Evolutionary conservation across 2,329 filamentous ascomycete species (phyloP), one percentile per base, ranked within the genome.

Genomic region (Blastomyces gilchristii): DNA sequence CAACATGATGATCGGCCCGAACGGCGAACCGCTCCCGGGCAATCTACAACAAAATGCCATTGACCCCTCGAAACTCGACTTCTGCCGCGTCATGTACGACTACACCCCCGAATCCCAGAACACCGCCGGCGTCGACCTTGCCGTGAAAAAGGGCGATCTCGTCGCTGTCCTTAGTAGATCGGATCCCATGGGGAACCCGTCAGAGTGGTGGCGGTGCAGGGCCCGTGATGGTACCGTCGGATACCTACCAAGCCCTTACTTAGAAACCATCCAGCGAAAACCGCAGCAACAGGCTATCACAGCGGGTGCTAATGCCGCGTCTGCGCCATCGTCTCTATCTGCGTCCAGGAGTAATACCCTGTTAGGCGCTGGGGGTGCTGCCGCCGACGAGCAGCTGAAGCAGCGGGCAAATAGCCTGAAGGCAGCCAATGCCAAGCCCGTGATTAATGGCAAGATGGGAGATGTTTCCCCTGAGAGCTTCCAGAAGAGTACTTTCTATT

Each of bases 161-260:
- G 92, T 99, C 18, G 94, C 94, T 34, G 91, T 99, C 0, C 82
- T 99, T 62, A 88, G 87, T 79, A 97, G 97, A 79, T 89, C 86
- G 22, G 94, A 99, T 71, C 94, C 94, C 0, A 85, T 93, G 71
- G 94, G 94, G 53, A 91, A 94, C 69, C 85, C 91, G 4, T 94
- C 89, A 61, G 93, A 99, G 73, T 99, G 94, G 94, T 99, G 94
- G 94, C 86, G 88, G 68, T 99, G 95, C 77, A 85, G 94, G 62
- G 89, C 93, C 16, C 84, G 94, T 65, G 91, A 97, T 73, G 92
- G 91, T 56, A 84, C 91, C 34, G 87, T 96, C 70, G 94, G 94
- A 8, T 99, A 97, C 73, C 82, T 99, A 6, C 94, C 95, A 1
- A 86, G 88, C 0, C 92, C 91, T 0, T 99, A 97, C 71, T 83